A percentile compares a stretch with the other conserved stretches of the same genome.
Conservation (phyloP, 2,329 filamentous ascomycete species). For the Macrophomina pseudophaseolina region DNA sequence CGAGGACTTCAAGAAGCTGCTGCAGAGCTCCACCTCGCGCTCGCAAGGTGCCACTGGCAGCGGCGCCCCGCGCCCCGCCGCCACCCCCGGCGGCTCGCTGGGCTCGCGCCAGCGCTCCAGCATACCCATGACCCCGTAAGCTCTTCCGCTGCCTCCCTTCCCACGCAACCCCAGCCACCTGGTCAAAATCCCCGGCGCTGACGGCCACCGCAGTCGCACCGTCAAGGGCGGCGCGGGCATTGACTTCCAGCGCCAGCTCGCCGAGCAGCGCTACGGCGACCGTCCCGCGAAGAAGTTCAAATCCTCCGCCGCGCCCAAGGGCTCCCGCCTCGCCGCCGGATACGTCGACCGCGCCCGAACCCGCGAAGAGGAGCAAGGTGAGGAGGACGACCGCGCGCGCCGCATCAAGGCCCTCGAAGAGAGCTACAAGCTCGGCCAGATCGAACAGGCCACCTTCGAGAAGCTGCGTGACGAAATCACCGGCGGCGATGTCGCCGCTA, state of each 20-base stretch:
- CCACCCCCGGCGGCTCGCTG: conserved; percentile 56
- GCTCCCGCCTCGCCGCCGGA: conserved; percentile 76
- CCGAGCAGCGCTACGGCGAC: conserved; percentile 62
- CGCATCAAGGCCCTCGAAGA: conserved; percentile 81
- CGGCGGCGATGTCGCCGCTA: conserved; percentile 79
- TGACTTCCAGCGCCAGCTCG: conserved; percentile 84
- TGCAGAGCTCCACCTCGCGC: conserved; percentile 61
- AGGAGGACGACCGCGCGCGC: conserved; percentile 62
- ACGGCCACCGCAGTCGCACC: conserved; percentile 60
- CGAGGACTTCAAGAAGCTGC: conserved; percentile 84
- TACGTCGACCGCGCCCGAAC: conserved; percentile 82
- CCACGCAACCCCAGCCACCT: background rate
- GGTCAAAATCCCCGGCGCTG: background rate
- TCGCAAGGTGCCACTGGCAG: conserved; percentile 37
- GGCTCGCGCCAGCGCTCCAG: conserved; percentile 79
- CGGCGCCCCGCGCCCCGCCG: conserved; percentile 29
- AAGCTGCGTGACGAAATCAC: conserved; percentile 75
- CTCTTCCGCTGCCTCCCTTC: conserved; percentile 30
- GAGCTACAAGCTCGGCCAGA: conserved; percentile 79
- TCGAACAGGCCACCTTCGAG: conserved; percentile 80
- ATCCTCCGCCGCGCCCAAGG: conserved; percentile 77
- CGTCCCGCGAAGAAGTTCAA: conserved; percentile 71
- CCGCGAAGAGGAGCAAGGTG: conserved; percentile 61
- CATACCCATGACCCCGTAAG: conserved; percentile 93
- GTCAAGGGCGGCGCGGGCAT: conserved; percentile 60